Conservation (phyloP, 2,329 filamentous ascomycete species). For the Arthrobotrys sphaeroides region DNA sequence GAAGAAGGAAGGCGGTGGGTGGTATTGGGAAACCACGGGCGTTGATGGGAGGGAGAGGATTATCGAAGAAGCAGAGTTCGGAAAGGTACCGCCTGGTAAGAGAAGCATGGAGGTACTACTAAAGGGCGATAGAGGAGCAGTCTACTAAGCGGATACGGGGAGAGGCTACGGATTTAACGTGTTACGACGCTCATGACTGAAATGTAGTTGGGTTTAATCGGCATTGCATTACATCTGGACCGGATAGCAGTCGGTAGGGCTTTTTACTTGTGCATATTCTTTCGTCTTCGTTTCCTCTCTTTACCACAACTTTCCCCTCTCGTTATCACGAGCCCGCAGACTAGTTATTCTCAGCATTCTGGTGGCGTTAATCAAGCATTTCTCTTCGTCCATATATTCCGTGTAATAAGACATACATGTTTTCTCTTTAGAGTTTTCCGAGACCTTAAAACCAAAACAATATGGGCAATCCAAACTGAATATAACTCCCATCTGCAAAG, state of each 20-base stretch:
- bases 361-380: not conserved
- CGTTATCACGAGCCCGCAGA: not conserved
- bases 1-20: slow-evolving; percentile 38
- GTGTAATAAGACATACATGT: no score
- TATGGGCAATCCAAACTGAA: not conserved
- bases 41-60: slow-evolving; percentile 11
- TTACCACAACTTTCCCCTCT: not conserved
- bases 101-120: slow-evolving; percentile 40
- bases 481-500: not conserved
- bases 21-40: slow-evolving; percentile 29
- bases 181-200: not conserved
- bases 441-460: no score
- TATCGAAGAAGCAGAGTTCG: slow-evolving; percentile 32
- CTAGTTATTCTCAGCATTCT: not conserved
- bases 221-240: not conserved
- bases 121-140: slow-evolving; percentile 34
- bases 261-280: not conserved
- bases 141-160: not conserved
- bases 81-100: slow-evolving; percentile 30
- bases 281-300: not conserved
- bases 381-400: not conserved
- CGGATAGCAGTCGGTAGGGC: not conserved
- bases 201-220: not conserved
- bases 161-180: not conserved
- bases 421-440: not conserved